These are phyloP conservation scores for Mycena sanguinolenta DNA, from an alignment of 768 basidiomycete genomes.

Conservation along the genomic window DNA sequence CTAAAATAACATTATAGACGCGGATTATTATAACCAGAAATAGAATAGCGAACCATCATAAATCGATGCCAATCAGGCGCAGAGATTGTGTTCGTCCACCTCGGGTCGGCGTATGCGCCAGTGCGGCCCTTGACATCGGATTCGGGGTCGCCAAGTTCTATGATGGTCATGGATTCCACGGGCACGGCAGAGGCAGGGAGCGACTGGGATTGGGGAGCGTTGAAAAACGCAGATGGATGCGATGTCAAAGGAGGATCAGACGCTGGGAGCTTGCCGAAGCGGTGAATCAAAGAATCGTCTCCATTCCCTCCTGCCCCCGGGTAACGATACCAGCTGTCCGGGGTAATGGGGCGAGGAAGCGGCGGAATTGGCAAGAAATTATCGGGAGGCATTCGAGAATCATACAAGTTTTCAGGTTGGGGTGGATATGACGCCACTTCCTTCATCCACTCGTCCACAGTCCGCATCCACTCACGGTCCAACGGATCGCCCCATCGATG, in stretches of 20 bases:
- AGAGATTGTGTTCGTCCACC: background rate
- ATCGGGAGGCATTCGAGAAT: background rate
- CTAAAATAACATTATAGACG: conserved; percentile 4
- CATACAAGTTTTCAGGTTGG: background rate
- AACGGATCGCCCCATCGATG: conserved; percentile 62
- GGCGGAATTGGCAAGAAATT: background rate
- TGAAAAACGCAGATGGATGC: conserved; percentile 19
- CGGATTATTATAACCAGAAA: background rate
- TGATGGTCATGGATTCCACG: conserved; percentile 3
- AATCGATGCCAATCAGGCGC: conserved; percentile 24
- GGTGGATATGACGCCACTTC: background rate
- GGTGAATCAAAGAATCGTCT: background rate
- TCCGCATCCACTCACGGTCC: conserved; percentile 49
- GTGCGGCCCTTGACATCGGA: background rate
- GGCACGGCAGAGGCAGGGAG: background rate
- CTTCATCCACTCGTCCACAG: conserved; percentile 44
- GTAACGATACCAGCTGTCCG: background rate
- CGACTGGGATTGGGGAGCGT: background rate
- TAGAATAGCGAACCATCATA: conserved; percentile 20
- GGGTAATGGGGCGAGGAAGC: background rate
- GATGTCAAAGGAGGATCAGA: background rate
- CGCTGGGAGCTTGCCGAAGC: background rate
- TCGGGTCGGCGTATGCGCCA: background rate
- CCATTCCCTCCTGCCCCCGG: background rate
- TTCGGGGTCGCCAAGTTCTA: conserved; percentile 14